Conservation (phyloP, 225 moss, liverwort and hornwort species). For the Neckera pumila region DNA sequence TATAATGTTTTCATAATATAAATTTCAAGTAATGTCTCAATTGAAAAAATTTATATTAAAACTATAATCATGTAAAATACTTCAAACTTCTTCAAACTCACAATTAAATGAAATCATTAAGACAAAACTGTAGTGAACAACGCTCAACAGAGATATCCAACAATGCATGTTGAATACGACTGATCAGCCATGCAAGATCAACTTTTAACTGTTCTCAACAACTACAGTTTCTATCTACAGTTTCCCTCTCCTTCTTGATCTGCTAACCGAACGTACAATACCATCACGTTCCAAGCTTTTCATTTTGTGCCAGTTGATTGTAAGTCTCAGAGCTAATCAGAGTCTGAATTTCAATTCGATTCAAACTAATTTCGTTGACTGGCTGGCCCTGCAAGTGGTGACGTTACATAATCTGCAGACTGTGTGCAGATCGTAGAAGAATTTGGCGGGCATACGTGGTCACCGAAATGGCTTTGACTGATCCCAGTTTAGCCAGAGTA, state of each 20-base stretch:
- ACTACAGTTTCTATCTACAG: not conserved
- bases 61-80: not conserved
- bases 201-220: not conserved
- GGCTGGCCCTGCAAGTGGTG: too few relatives aligned
- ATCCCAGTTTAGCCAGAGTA: not conserved
- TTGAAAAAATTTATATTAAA: accelerated
- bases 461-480: not conserved
- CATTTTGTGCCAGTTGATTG: too few relatives aligned
- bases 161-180: not conserved
- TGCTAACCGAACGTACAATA: accelerated
- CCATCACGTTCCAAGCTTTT: not conserved
- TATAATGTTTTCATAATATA: not conserved
- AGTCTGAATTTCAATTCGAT: not conserved
- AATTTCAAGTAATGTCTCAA: not conserved
- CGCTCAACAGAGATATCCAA: not conserved
- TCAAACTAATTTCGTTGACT: not conserved
- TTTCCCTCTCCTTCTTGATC: too few relatives aligned
- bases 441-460: not conserved
- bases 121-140: not conserved
- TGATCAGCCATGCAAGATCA: not conserved
- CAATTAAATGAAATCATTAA: accelerated
- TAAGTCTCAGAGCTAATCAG: not conserved
- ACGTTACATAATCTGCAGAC: not conserved
- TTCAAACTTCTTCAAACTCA: not conserved
- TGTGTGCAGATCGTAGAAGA: not conserved